Evolutionary conservation across 2,329 filamentous ascomycete species (phyloP).

Genomic region (Myrmaecium sp.): DNA sequence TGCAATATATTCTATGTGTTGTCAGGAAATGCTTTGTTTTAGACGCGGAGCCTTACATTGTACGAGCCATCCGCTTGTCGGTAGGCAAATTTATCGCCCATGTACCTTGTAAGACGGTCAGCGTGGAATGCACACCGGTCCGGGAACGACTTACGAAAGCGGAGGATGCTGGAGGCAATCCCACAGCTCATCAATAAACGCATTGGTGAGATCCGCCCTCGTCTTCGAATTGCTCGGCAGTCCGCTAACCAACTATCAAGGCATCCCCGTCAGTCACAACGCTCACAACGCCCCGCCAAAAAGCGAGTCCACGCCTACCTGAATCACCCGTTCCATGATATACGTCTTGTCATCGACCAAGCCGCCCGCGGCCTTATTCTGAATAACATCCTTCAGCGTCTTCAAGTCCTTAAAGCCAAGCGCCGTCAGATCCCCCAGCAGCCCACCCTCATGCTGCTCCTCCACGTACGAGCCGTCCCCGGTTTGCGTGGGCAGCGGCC

Average conservation of each 20-base stretch:
- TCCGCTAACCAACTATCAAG: conserved; percentile 3
- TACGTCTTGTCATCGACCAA: conserved; percentile 60
- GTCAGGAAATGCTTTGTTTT: conserved; percentile 17
- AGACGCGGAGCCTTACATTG: conserved; percentile 11
- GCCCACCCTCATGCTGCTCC: conserved; percentile 29
- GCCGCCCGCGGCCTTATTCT: conserved; percentile 45
- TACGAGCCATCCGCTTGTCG: conserved; percentile 24
- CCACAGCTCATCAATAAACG: conserved; percentile 8
- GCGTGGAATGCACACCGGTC: not conserved
- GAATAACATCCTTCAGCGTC: conserved; percentile 38
- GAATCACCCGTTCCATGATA: conserved; percentile 58
- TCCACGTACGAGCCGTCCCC: conserved; percentile 14
- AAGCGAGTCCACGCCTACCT: conserved; percentile 22
- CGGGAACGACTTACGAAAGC: conserved; percentile 6
- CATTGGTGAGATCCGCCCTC: conserved; percentile 7
- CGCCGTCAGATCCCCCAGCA: conserved; percentile 40
- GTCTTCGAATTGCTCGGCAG: conserved; percentile 5
- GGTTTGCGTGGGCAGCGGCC: conserved; percentile 7
- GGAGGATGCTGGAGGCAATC: conserved; percentile 8
- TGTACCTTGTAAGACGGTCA: conserved; percentile 15
- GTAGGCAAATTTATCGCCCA: conserved; percentile 20
- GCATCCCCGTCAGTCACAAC: no score
- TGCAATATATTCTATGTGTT: conserved; percentile 38
- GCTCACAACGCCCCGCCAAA: no score
- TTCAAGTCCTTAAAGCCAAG: conserved; percentile 30